Evolutionary conservation across 257 asterid species (phyloP), one percentile per base, ranked within the genome.

Genomic region (Capsicum rhomboideum): DNA sequence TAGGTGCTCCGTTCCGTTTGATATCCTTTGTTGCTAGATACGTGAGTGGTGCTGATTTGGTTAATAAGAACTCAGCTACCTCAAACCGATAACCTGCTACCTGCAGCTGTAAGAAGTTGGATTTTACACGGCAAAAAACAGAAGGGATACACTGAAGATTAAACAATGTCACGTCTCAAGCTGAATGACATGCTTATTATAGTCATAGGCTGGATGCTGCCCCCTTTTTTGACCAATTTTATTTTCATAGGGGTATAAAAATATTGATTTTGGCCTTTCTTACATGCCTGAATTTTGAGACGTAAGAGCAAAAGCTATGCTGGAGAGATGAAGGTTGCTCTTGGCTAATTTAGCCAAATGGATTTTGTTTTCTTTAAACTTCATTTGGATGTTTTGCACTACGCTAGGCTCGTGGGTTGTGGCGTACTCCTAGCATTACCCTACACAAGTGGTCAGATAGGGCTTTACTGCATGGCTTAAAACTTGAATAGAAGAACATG

Each of bases 11-110:
- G 12, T 96, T 96, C 89, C 98, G 99, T 46, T 87, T 96, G 23
- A 90, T 96, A 80, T 94, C 99, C n/a, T 96, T 91, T 87, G 85
- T 96, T 71, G 98, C 99, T 82, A 92, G 97, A 84, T 96, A 93
- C 83, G 98, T 96, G 83, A 96, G 99, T 85, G 98, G 99, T 85
- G 98, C 98, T 67, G 99, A 96, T 90, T 90, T 96, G 89, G 97
- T 92, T 29, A 84, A 89, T 82, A 91, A 89, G 82, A 90, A 61
- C 88, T 54, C 89, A 11, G 89, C 82, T 26, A 87, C 67, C 61
- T 80, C 82, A 79, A 83, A 64, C 44, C 44, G 31, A 42, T 82
- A 59, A 61, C 74, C 59, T 34, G 28, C 53, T 34, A 68, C 52
- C 29, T 46, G 59, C 56, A 74, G 80, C 59, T 46, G 80, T 23